These are phyloP conservation scores for Fusarium musae DNA, from an alignment of 2,329 filamentous ascomycete genomes.

Conservation along the genomic window DNA sequence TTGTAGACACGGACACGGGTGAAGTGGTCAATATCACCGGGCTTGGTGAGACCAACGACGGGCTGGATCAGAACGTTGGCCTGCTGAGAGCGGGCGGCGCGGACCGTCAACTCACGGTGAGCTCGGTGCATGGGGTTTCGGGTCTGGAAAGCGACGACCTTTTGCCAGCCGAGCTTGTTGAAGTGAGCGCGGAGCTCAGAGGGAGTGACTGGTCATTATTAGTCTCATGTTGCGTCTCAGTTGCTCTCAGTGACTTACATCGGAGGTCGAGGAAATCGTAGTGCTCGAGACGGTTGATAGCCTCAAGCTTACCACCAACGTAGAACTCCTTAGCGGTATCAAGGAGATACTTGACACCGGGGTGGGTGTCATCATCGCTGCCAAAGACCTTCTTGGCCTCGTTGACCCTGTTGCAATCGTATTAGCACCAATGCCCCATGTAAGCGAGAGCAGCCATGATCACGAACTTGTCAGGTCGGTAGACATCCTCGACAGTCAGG, in stretches of 20 bases:
- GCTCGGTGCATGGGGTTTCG: constrained; percentile 99
- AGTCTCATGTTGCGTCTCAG: constrained; percentile 3
- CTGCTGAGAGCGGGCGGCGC: constrained; percentile 93
- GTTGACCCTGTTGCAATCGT: constrained; percentile 68
- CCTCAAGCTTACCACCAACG: constrained; percentile 94
- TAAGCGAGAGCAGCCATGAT: background rate
- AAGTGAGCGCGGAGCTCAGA: constrained; percentile 96
- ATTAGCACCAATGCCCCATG: constrained; percentile 31
- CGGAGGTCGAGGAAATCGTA: constrained; percentile 98
- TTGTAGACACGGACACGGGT: constrained; percentile 99
- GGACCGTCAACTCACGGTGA: constrained; percentile 96
- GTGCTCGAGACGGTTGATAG: constrained; percentile 94
- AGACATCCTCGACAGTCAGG: constrained; percentile 93
- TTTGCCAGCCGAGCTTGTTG: constrained; percentile 98
- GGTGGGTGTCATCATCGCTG: constrained; percentile 88
- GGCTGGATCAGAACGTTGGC: constrained; percentile 99
- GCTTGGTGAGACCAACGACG: constrained; percentile 97
- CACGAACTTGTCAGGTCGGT: constrained; percentile 91
- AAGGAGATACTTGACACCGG: constrained; percentile 90
- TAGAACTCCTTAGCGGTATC: constrained; percentile 86
- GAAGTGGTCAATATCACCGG: constrained; percentile 99
- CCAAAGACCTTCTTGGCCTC: constrained; percentile 97
- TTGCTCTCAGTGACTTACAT: constrained; percentile 66
- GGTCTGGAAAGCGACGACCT: constrained; percentile 98
- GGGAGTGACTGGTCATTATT: constrained; percentile 74